phyloP scores from a whole-genome alignment of 2,329 filamentous ascomycete genomes.

The Teratosphaeria pseudoeucalypti region DNA sequence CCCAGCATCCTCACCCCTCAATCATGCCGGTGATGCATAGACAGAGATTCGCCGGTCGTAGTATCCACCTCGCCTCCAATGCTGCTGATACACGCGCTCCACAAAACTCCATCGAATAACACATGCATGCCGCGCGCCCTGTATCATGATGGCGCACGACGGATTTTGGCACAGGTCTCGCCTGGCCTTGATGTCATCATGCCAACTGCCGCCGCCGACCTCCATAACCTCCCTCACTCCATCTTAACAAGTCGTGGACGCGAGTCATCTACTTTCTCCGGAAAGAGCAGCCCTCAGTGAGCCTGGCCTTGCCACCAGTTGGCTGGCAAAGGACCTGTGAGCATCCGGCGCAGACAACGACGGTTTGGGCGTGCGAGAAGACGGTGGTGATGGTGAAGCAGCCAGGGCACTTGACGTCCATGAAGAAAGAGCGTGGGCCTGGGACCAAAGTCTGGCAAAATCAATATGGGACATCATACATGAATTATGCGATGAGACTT shows the following conservation, averaged over 20 bases:
- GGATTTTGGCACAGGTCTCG: background rate
- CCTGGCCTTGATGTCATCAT: background rate
- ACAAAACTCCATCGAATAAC: conserved; percentile 1
- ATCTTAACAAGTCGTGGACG: conserved; percentile 5
- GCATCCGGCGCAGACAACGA: conserved; percentile 99
- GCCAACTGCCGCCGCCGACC: background rate
- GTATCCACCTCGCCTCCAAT: conserved; percentile 22
- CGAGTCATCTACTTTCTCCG: conserved; percentile 81
- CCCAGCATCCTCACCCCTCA: conserved; percentile 13
- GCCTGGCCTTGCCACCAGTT: conserved; percentile 95
- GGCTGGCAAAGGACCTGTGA: conserved; percentile 99
- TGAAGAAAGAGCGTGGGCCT: conserved; percentile 98
- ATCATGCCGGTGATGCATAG: conserved; percentile 7
- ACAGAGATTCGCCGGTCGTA: conserved; percentile 12
- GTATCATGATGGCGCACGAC: conserved; percentile 1
- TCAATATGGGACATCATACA: background rate
- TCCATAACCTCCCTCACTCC: background rate
- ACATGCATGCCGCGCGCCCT: conserved; percentile 2
- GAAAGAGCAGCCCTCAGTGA: conserved; percentile 99
- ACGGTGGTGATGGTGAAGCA: conserved; percentile 99
- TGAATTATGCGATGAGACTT: background rate
- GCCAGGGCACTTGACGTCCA: conserved; percentile 99
- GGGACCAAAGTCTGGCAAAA: conserved; percentile 58
- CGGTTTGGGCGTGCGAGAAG: conserved; percentile 99
- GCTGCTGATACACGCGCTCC: conserved; percentile 10